Base-by-base conservation (phyloP, 2,329 filamentous ascomycete species). In the Calonectria hongkongensis region DNA sequence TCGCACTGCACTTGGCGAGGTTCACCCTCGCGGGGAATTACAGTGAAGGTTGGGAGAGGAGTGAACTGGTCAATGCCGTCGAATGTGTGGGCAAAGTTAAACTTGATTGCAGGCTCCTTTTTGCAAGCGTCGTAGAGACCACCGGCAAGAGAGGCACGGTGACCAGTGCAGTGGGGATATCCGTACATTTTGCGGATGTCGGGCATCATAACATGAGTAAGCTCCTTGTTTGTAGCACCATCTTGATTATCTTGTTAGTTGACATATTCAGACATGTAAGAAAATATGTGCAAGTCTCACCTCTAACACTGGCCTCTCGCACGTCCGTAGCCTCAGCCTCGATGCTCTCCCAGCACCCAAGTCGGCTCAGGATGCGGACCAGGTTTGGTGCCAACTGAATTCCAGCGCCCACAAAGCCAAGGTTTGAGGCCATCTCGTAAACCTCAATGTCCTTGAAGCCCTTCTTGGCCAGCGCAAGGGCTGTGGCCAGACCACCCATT, bases 371-470 rank as follows among this genome's bases (percentile, higher is more conserved):
- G n/a, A 96, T 93, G 1, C 94, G 90, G 9, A 92, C 92, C 89
- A 96, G 93, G 79, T 97, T 97, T 0, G 94, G 94, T 0, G 94
- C 94, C 68, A 96, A 87, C 82, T 97, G 94, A 77, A 96, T 96
- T 6, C 94, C 94, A 1, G 94, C 94, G 25, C 94, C 94, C 1
- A 96, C 94, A 78, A 96, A 96, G 6, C 94, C 94, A 4, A 96
- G 88, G 75, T 91, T 90, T 5, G 92, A 90, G 0, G 94, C 94
- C 43, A 88, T 90, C 82, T 96, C 94, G 82, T 92, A 96, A 64
- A 96, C 90, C 68, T 93, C 87, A 79, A 96, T 92, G 70, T 93
- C 86, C 75, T 87, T 90, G 84, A 96, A 96, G 9, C 94, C 94
- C 78, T 92, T 91, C 84, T 93, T 93, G 48, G 94, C 94, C 43